A percentile compares a stretch with the other conserved stretches of the same genome.
Conservation (phyloP, 768 basidiomycete genomes). For the Crepidotus variabilis region DNA sequence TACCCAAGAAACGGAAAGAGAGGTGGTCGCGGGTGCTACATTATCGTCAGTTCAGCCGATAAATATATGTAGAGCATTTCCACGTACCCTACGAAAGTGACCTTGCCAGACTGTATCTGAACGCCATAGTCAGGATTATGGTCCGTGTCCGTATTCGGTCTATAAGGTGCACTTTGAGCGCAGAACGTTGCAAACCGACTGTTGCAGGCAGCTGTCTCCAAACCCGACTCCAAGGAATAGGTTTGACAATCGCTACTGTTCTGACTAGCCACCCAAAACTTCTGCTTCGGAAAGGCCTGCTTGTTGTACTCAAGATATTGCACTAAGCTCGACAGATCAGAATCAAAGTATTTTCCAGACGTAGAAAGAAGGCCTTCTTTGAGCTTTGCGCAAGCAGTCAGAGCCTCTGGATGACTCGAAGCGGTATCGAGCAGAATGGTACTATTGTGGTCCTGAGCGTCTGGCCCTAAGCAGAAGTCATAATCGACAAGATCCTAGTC, state of each 20-base stretch:
- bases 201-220: conserved; percentile 16
- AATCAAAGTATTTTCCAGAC: conserved; percentile 15
- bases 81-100: too few species aligned
- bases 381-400: conserved; percentile 14
- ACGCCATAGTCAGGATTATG: conserved; percentile 19
- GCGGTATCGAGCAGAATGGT: conserved; percentile 14
- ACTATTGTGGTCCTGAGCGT: conserved; percentile 16
- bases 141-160: conserved; percentile 19
- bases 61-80: conserved; percentile 11
- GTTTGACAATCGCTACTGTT: conserved; percentile 11
- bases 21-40: conserved; percentile 34
- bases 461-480: conserved; percentile 21
- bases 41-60: conserved; percentile 14
- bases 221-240: conserved; percentile 12
- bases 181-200: conserved; percentile 21
- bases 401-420: conserved; percentile 10
- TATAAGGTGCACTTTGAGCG: conserved; percentile 26
- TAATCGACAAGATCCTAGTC: too few species aligned
- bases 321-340: conserved; percentile 14
- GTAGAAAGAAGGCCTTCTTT: conserved; percentile 19
- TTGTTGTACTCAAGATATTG: conserved; percentile 10
- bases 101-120: conserved; percentile 23
- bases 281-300: conserved; percentile 2
- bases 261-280: conserved; percentile 17
- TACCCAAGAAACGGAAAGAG: conserved; percentile 51